Base-by-base conservation (phyloP, 2,329 filamentous ascomycete genomes). In the Fusarium hainanense region DNA sequence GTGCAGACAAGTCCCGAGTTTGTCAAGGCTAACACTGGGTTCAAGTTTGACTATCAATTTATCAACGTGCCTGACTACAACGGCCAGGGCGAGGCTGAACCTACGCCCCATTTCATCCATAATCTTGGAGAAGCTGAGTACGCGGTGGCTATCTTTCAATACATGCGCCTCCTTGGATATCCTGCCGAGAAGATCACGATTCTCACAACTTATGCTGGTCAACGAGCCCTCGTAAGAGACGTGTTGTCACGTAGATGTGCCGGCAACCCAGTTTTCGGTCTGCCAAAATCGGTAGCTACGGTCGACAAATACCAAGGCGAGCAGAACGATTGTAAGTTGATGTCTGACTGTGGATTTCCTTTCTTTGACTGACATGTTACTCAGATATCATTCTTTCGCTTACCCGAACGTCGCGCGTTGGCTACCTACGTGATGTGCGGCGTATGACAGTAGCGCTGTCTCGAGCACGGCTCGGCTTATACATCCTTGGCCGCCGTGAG, bases 241-340 rank as follows among this genome's bases (percentile, higher is more conserved):
- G 93, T 99, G 6, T 82, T 99, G 54, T 84, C 83, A 16, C 93
- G 97, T 77, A 88, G 96, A 62, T 99, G 96, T 79, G 91, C 90
- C 40, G 91, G 88, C 74, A 97, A 94, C 74, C 83, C 90, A 4
- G 83, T 98, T 21, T 99, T 99, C 80, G 94, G 95, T 11, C 83
- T 97, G 79, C 96, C 96, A 20, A 92, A 91, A 79, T 91, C 92
- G 55, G 93, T 99, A 28, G 94, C 93, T 6, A 99, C 97, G 7
- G 95, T 99, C 68, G 96, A 99, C 83, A 98, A 97, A 79, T 99
- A 98, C 77, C 96, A 99, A 83, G 97, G 96, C 78, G 96, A 99
- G 84, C 96, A 99, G 81, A 99, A 99, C 80, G 96, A 99, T 77
- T 98, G 93, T 96, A 86, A 86, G 92, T 89, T 58, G 20, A 34